Percentiles rank a stretch among this genome's conserved stretches.
Evolutionary conservation across 148 eudicot species (phyloP).

Genomic region (Silene conica): DNA sequence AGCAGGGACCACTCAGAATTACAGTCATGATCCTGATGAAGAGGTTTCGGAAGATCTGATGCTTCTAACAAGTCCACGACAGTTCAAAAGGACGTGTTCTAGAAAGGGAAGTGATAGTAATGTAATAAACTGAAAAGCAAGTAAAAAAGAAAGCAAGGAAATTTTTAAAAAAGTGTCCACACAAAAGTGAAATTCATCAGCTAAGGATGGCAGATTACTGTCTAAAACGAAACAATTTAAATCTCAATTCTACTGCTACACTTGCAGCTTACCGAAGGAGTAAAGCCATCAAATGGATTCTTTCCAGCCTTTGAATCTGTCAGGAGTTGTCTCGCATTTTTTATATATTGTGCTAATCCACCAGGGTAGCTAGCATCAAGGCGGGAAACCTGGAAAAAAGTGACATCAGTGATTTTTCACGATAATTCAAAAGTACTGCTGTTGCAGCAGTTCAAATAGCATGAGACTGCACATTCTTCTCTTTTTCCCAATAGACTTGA

Average conservation of each 20-base stretch:
- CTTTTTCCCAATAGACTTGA: background rate
- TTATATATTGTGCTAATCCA: conserved; percentile 68
- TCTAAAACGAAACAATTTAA: background rate
- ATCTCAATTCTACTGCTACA: background rate
- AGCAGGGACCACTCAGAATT: background rate
- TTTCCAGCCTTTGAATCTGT: conserved; percentile 90
- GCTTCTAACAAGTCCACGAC: background rate
- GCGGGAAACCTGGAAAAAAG: conserved; percentile 51
- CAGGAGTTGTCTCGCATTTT: conserved; percentile 74
- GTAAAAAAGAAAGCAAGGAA: background rate
- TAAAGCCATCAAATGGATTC: conserved; percentile 91
- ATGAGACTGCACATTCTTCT: background rate
- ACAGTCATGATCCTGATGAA: background rate
- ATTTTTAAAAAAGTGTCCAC: background rate
- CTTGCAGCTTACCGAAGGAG: conserved; percentile 76
- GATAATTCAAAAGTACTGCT: background rate
- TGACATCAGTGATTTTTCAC: conserved; percentile 8
- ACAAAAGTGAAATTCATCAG: background rate
- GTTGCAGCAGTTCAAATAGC: background rate
- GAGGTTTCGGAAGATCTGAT: background rate
- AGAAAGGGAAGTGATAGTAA: background rate
- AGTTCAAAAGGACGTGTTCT: background rate
- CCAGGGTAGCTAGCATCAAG: conserved; percentile 88
- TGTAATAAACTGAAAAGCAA: background rate
- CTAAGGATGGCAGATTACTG: background rate